phyloP scores from a whole-genome alignment of 495 filamentous ascomycete genomes.

The Lepraria neglecta region DNA sequence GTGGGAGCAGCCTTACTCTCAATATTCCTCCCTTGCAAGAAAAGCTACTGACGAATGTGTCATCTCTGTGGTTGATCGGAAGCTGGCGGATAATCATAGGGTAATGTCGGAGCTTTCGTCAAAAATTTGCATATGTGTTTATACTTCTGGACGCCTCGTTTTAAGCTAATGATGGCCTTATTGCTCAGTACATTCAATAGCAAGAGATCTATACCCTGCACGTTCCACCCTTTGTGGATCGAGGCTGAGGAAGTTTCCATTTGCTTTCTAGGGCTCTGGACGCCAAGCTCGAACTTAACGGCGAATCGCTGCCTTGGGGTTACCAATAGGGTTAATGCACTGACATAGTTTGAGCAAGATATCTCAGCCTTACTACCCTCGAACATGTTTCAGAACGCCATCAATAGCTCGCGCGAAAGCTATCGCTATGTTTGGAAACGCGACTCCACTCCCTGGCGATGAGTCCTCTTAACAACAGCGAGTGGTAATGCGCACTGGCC shows the following conservation, averaged over 20 bases:
- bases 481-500: neutral
- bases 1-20: neutral
- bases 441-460: neutral
- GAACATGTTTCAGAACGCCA: slow-evolving; percentile 2
- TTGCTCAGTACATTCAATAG: neutral
- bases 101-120: too few relatives aligned
- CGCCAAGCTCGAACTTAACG: neutral
- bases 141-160: neutral
- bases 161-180: neutral
- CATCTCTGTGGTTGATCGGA: too few relatives aligned
- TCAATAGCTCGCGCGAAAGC: neutral
- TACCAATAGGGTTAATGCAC: neutral
- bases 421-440: neutral
- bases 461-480: neutral
- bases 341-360: slow-evolving; percentile 1
- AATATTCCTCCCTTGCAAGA: too few relatives aligned
- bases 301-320: neutral
- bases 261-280: neutral
- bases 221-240: slow-evolving; percentile 1
- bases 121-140: too few relatives aligned
- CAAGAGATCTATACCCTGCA: neutral
- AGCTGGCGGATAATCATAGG: too few relatives aligned
- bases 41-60: too few relatives aligned
- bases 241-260: neutral
- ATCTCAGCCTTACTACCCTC: neutral